Conservation (phyloP, 177 flowering plant genomes). For the Vitis hybrid region DNA sequence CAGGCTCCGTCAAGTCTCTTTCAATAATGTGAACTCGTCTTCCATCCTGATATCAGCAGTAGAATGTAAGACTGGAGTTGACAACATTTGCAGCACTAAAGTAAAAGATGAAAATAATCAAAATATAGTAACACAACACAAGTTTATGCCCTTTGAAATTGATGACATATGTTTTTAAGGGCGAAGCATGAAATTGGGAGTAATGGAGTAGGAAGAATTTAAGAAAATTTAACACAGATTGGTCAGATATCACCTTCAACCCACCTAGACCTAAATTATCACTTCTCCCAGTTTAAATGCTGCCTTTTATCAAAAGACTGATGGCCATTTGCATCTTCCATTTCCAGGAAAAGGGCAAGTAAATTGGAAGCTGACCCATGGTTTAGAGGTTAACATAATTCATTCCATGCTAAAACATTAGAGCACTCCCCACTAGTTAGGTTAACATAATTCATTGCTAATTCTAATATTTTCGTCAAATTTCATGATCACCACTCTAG, state of each 20-base stretch:
- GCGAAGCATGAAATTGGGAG: background rate
- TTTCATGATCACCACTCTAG: no score
- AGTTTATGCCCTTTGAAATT: background rate
- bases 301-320: no score
- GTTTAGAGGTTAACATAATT: no score
- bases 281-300: background rate
- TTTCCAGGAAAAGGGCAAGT: no score
- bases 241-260: background rate
- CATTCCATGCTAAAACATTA: no score
- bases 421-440: no score
- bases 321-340: no score
- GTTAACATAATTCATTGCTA: no score
- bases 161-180: background rate
- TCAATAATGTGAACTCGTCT: constrained; percentile 48
- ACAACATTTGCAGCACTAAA: background rate
- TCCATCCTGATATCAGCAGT: constrained; percentile 37
- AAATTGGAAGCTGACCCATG: no score
- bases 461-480: no score
- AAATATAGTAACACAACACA: background rate
- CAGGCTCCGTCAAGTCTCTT: constrained; percentile 48
- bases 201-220: no score
- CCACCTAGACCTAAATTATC: background rate
- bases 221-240: background rate
- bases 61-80: background rate
- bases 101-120: background rate